Evolutionary conservation across 2,329 filamentous ascomycete genomes (phyloP).

Genomic region (Fusarium sp.): DNA sequence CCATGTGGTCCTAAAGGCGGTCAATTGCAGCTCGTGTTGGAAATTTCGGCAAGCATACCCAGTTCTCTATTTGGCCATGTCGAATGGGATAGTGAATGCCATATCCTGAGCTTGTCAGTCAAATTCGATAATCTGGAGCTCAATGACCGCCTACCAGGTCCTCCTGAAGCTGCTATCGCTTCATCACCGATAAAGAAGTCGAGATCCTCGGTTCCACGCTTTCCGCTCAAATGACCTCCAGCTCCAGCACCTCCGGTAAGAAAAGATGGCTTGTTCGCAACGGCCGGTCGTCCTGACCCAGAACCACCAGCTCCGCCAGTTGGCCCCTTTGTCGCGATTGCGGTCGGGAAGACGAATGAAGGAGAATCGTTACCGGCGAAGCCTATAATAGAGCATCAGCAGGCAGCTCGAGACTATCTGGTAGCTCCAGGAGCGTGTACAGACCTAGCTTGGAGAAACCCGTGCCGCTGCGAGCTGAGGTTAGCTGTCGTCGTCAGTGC

Average conservation of each 20-base stretch:
- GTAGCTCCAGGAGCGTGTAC: conserved; percentile 49
- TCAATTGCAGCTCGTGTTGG: conserved; percentile 44
- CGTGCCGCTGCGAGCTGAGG: conserved; percentile 80
- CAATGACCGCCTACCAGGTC: conserved; percentile 73
- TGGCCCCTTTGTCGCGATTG: conserved; percentile 93
- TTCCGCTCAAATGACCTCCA: conserved; percentile 84
- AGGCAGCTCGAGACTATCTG: conserved; percentile 18
- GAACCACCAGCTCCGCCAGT: conserved; percentile 78
- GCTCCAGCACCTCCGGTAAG: conserved; percentile 90
- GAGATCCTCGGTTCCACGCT: conserved; percentile 96
- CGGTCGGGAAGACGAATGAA: conserved; percentile 98
- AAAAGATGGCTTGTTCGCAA: conserved; percentile 96
- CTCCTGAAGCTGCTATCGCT: conserved; percentile 84
- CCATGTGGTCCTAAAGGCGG: conserved; percentile 87
- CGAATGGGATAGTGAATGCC: conserved; percentile 97
- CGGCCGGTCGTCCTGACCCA: conserved; percentile 88
- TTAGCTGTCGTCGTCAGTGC: conserved; percentile 51
- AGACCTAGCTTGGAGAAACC: conserved; percentile 98
- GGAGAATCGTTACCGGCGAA: conserved; percentile 99
- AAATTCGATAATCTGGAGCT: conserved; percentile 8
- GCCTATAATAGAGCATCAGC: conserved; percentile 66
- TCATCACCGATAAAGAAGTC: conserved; percentile 99
- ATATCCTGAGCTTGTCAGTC: conserved; percentile 73
- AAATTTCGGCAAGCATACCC: conserved; percentile 70
- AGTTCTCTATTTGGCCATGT: conserved; percentile 98